phyloP scores from a whole-genome alignment of 805 yeast genomes.

The Barnettozyma sucrosica region DNA sequence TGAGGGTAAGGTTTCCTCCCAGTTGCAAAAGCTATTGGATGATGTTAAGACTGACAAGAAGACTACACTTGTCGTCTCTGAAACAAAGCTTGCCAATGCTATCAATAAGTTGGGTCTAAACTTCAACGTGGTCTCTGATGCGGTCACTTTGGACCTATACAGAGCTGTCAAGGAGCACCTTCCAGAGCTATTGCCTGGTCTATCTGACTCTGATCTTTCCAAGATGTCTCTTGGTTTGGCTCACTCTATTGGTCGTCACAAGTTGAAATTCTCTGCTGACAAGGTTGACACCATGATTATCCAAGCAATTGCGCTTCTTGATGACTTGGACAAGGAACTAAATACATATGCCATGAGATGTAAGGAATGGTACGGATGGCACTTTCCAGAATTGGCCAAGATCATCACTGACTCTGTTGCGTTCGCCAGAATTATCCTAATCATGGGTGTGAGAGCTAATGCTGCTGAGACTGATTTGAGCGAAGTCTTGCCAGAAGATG shows the following conservation, averaged over 20 bases:
- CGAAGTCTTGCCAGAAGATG: conserved; percentile 86
- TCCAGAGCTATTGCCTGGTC: conserved; percentile 92
- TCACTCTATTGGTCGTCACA: conserved; percentile 97
- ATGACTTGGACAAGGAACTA: conserved; percentile 94
- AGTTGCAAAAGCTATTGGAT: conserved; percentile 69
- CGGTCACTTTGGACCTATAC: conserved; percentile 88
- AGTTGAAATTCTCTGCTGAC: conserved; percentile 94
- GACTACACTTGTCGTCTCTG: conserved; percentile 84
- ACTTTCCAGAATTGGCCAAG: conserved; percentile 98
- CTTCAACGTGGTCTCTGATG: conserved; percentile 87
- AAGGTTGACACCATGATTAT: conserved; percentile 99
- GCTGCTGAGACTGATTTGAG: conserved; percentile 88
- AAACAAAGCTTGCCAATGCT: conserved; percentile 92
- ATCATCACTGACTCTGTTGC: conserved; percentile 94
- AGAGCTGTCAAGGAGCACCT: conserved; percentile 93
- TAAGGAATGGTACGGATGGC: conserved; percentile 99
- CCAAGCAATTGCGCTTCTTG: conserved; percentile 95
- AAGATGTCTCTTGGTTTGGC: conserved; percentile 98
- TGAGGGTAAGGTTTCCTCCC: conserved; percentile 90
- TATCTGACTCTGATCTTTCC: conserved; percentile 73
- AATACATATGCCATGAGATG: conserved; percentile 98
- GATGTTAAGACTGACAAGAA: conserved; percentile 77
- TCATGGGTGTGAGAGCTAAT: conserved; percentile 91
- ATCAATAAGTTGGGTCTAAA: conserved; percentile 90
- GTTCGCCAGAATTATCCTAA: conserved; percentile 86